Conservation (phyloP, 305 asterid genomes). For the Fraxinus angustifolia region DNA sequence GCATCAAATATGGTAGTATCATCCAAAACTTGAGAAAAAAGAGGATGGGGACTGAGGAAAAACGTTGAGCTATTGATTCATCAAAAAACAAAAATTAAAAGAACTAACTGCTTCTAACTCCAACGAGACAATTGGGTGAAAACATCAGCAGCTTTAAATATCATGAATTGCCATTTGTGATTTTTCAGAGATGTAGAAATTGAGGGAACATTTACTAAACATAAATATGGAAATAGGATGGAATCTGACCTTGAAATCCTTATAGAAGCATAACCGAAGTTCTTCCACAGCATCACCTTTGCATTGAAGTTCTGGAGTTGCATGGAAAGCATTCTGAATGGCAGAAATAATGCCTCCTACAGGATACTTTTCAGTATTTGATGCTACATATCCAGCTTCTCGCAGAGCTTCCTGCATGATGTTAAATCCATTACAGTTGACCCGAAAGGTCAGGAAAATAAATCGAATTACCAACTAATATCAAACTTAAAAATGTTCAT, state of each 20-base stretch:
- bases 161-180: not conserved
- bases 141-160: not conserved
- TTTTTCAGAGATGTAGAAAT: not conserved
- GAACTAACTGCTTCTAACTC: not conserved
- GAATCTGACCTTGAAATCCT: slow-evolving; percentile 67
- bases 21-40: not conserved
- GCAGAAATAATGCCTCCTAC: slow-evolving; percentile 73
- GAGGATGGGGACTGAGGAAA: not conserved
- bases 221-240: not conserved
- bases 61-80: slow-evolving; percentile 5
- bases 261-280: slow-evolving; percentile 69
- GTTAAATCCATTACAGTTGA: not conserved
- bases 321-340: slow-evolving; percentile 70
- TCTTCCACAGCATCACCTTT: slow-evolving; percentile 68
- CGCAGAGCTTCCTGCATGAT: slow-evolving; percentile 59
- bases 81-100: not conserved
- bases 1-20: not conserved
- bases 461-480: not conserved
- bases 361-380: slow-evolving; percentile 79
- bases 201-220: not conserved
- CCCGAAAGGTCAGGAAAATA: not conserved
- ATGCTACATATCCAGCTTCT: slow-evolving; percentile 76
- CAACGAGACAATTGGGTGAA: not conserved
- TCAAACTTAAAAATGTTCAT: not conserved
- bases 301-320: slow-evolving; percentile 69